These are phyloP conservation scores for Plasmodium ovale DNA, from an alignment of 169 alveolate genomes.

Conservation along the genomic window DNA sequence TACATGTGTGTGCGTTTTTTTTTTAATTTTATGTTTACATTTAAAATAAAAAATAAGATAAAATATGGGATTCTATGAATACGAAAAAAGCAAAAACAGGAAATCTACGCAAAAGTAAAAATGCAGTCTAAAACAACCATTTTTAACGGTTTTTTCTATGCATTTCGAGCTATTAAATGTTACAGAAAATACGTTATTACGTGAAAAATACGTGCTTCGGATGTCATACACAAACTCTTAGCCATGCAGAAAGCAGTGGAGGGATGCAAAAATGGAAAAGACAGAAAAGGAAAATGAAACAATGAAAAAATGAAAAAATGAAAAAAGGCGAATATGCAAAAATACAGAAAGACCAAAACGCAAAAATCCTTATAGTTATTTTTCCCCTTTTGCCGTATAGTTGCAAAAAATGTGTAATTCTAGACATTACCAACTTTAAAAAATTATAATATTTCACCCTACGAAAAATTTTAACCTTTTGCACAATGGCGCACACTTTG, in stretches of 20 bases:
- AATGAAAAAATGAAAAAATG: too few relatives aligned
- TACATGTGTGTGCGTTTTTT: background rate
- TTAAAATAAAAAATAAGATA: conserved; percentile 7
- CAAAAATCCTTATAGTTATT: conserved; percentile 2
- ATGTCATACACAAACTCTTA: background rate
- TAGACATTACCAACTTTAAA: conserved; percentile 11
- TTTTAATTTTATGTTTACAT: conserved; percentile 13
- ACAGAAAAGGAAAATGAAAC: conserved; percentile 10
- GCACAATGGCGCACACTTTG: conserved; percentile 68
- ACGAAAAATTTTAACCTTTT: conserved; percentile 7
- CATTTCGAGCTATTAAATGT: background rate
- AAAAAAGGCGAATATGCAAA: too few relatives aligned
- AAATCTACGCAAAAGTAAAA: conserved; percentile 13
- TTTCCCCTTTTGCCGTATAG: background rate
- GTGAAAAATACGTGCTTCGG: conserved; percentile 2
- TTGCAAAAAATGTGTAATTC: conserved; percentile 7
- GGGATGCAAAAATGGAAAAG: background rate
- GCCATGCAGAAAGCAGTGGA: conserved; percentile 3
- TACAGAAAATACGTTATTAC: conserved; percentile 10
- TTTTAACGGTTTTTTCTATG: background rate
- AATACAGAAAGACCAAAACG: too few relatives aligned
- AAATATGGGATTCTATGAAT: conserved; percentile 13
- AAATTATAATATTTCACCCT: background rate
- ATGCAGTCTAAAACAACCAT: conserved; percentile 7
- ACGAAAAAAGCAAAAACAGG: background rate